A percentile compares a stretch with the other conserved stretches of the same genome.
Conservation (phyloP, 345 rosid species). For the Arabidopsis suecica region DNA sequence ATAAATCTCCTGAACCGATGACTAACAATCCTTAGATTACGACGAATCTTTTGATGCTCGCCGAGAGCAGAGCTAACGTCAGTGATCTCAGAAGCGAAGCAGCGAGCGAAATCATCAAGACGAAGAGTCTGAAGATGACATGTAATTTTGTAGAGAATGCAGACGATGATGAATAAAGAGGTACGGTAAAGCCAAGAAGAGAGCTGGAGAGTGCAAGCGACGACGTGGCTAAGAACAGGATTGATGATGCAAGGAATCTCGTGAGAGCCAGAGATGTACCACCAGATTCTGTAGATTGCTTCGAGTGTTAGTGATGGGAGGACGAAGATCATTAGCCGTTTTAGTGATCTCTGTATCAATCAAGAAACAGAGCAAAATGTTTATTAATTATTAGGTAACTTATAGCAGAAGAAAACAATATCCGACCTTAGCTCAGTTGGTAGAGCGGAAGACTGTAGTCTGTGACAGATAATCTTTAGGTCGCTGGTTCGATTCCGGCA, state of each 20-base stretch:
- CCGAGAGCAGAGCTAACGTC: conserved; percentile 67
- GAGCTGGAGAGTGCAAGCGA: conserved; percentile 72
- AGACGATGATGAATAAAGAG: conserved; percentile 67
- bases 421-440: conserved; percentile 99
- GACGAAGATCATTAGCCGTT: conserved; percentile 68
- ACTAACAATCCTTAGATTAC: conserved; percentile 78
- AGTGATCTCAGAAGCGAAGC: conserved; percentile 66
- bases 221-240: conserved; percentile 53
- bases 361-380: neutral
- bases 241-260: conserved; percentile 69
- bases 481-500: conserved; percentile 51
- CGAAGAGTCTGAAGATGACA: conserved; percentile 79
- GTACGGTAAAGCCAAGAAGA: conserved; percentile 84
- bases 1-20: conserved; percentile 81
- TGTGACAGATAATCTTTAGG: conserved; percentile 45
- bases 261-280: conserved; percentile 71
- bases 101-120: conserved; percentile 76
- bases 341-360: conserved; percentile 69
- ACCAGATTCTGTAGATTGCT: conserved; percentile 86
- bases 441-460: conserved; percentile 99
- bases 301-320: conserved; percentile 74
- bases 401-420: fast-evolving
- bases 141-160: conserved; percentile 67
- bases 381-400: neutral
- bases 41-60: conserved; percentile 70